These are phyloP conservation scores for sunflower (Helianthus annuus) DNA, from an alignment of 129 eudicot genomes.

Conservation along the genomic window HanXRQr2.0-SUNRISE NC_035445.2:15883393-15883892, in stretches of 20 bases:
- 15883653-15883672: slow-evolving; percentile 1
- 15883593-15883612: not conserved
- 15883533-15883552: slow-evolving; percentile 2
- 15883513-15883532: not conserved
- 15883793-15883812: slow-evolving; percentile 4
- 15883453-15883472: not conserved
- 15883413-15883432: too few species aligned
- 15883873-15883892: slow-evolving; percentile 90
- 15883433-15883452: not conserved
- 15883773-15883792: slow-evolving; percentile 14
- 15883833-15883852: slow-evolving; percentile 17
- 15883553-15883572: not conserved
- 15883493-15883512: not conserved
- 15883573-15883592: not conserved
- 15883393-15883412: too few species aligned
- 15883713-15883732: not conserved
- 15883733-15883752: not conserved
- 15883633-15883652: not conserved
- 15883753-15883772: slow-evolving; percentile 5
- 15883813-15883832: not conserved
- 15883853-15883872: slow-evolving; percentile 21
- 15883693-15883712: slow-evolving; percentile 9
- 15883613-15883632: slow-evolving; percentile 9
- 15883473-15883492: not conserved
- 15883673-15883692: slow-evolving; percentile 6